Percentiles rank a stretch among this genome's conserved stretches.
Conservation (phyloP, 768 basidiomycete species). For the Cystofilobasidium ferigula region DNA sequence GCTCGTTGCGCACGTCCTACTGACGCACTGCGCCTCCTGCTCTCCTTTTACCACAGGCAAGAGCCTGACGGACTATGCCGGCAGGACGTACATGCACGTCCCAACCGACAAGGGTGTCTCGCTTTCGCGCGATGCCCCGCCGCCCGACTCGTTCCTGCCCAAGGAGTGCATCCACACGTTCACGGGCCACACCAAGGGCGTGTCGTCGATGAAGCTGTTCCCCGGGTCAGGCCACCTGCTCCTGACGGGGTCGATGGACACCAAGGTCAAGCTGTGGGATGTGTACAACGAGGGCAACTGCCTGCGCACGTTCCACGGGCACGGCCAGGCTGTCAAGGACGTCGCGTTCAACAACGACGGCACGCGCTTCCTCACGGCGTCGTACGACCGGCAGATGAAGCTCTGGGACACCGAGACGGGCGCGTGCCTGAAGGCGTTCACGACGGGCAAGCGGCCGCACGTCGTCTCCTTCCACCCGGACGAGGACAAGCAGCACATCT, state of each 20-base stretch:
- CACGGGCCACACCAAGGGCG: conserved; percentile 94
- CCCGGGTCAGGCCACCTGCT: conserved; percentile 86
- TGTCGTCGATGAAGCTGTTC: conserved; percentile 85
- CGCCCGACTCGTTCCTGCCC: conserved; percentile 74
- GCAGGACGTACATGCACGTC: conserved; percentile 86
- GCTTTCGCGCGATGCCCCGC: conserved; percentile 68
- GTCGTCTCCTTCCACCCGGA: conserved; percentile 93
- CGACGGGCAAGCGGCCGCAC: conserved; percentile 95
- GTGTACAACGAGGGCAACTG: conserved; percentile 94
- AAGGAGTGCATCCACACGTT: conserved; percentile 94
- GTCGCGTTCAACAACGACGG: conserved; percentile 92
- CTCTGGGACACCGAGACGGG: conserved; percentile 98
- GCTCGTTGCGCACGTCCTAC: neutral
- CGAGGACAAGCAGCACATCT: conserved; percentile 87
- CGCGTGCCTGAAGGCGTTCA: conserved; percentile 79
- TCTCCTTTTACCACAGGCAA: conserved; percentile 47
- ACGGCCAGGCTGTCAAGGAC: conserved; percentile 92
- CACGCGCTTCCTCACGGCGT: conserved; percentile 74
- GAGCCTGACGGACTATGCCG: conserved; percentile 91
- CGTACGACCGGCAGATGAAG: conserved; percentile 95
- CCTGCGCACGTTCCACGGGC: conserved; percentile 91
- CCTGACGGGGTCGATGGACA: conserved; percentile 93
- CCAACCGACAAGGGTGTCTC: conserved; percentile 60
- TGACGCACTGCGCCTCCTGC: neutral
- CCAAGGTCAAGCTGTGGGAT: conserved; percentile 99